Conservation (phyloP, 2,329 filamentous ascomycete genomes). For the Nannizziopsis barbatae region DNA sequence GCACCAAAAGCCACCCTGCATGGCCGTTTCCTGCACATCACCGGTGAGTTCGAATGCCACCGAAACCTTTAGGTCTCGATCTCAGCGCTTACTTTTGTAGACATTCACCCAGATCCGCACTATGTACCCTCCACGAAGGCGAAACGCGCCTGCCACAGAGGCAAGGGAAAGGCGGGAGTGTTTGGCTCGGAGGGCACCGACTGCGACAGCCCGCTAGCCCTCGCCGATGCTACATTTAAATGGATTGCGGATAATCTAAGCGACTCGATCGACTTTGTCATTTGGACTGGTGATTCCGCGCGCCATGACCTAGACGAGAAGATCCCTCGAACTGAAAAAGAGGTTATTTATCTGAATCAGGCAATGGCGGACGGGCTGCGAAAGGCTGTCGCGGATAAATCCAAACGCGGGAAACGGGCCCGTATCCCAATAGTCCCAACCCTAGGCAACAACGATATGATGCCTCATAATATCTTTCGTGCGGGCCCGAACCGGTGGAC, state of each 20-base stretch:
- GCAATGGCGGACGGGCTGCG: constrained; percentile 64
- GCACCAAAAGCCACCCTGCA: constrained; percentile 33
- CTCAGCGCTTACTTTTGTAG: constrained; percentile 37
- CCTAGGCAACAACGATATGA: constrained; percentile 93
- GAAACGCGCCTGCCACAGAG: constrained; percentile 65
- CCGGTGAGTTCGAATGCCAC: constrained; percentile 45
- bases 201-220: constrained; percentile 71
- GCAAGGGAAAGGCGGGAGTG: constrained; percentile 61
- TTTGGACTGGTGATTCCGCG: constrained; percentile 87
- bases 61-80: constrained; percentile 13
- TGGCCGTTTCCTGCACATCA: constrained; percentile 78
- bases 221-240: constrained; percentile 78
- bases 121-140: constrained; percentile 71
- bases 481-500: constrained; percentile 83
- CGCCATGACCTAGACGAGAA: constrained; percentile 80
- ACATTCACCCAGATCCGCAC: constrained; percentile 82
- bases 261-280: constrained; percentile 73
- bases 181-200: constrained; percentile 79
- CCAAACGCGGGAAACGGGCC: constrained; percentile 36
- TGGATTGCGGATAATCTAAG: constrained; percentile 74
- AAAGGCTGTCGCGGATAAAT: constrained; percentile 48
- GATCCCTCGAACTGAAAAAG: constrained; percentile 59
- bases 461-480: constrained; percentile 88
- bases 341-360: constrained; percentile 70
- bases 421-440: constrained; percentile 75